A percentile compares a stretch with the other conserved stretches of the same genome.
Conservation (phyloP, 208 protist species). For the Acanthamoeba sp. region DNA sequence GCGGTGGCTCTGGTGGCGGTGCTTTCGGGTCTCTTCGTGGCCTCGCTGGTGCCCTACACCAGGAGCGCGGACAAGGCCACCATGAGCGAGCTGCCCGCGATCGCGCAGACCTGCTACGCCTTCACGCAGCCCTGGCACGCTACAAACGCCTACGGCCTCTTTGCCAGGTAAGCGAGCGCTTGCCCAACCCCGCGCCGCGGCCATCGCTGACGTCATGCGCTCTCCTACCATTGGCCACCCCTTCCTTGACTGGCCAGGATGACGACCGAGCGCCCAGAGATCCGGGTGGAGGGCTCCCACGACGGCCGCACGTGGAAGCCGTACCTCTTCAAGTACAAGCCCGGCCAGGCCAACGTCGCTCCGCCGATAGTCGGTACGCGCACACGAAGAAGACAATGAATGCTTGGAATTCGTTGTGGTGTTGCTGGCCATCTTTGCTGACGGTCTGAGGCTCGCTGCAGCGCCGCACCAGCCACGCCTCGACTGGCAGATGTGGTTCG, state of each 20-base stretch:
- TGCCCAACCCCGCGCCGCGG: too few relatives aligned
- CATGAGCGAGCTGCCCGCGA: background rate
- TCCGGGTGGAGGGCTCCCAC: constrained; percentile 75
- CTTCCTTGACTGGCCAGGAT: constrained; percentile 40
- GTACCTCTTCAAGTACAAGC: constrained; percentile 82
- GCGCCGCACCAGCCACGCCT: constrained; percentile 78
- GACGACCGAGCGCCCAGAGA: constrained; percentile 73
- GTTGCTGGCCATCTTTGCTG: too few relatives aligned
- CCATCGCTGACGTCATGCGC: too few relatives aligned
- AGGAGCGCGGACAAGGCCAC: background rate
- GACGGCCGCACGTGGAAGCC: constrained; percentile 66
- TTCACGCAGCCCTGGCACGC: background rate
- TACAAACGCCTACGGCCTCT: constrained; percentile 72
- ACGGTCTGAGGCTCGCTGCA: background rate
- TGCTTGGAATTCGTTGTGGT: too few relatives aligned
- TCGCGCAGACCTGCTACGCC: background rate
- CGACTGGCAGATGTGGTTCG: constrained; percentile 84
- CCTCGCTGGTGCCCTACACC: background rate
- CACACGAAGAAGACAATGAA: too few relatives aligned
- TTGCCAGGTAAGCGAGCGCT: constrained; percentile 52
- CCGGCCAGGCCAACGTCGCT: background rate
- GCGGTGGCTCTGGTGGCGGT: background rate
- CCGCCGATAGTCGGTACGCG: constrained; percentile 76
- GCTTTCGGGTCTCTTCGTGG: background rate
- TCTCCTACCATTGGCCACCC: background rate